Evolutionary conservation across 2,329 filamentous ascomycete species (phyloP).

Genomic region (Stagonosporopsis cucurbitacearum): DNA sequence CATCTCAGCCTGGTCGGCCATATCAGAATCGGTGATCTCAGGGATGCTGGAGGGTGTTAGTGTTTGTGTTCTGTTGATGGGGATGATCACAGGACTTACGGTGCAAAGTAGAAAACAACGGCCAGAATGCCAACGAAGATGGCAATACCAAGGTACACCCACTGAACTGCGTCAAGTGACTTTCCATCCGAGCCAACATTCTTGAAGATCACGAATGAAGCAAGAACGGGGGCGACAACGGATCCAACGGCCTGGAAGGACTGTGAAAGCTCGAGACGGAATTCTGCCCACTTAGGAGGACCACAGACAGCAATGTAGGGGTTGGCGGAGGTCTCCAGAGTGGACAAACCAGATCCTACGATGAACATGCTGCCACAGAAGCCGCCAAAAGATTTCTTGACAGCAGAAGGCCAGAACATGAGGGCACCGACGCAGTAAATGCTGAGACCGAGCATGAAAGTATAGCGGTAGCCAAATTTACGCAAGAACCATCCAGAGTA

Average conservation of each 20-base stretch:
- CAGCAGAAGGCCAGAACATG: constrained; percentile 83
- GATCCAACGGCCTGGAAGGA: constrained; percentile 79
- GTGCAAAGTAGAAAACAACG: constrained; percentile 69
- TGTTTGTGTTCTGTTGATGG: no score
- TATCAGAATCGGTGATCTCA: constrained; percentile 75
- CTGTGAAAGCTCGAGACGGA: constrained; percentile 78
- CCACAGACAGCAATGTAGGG: constrained; percentile 78
- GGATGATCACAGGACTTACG: no score
- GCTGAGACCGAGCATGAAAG: constrained; percentile 76
- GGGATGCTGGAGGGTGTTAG: constrained; percentile 48
- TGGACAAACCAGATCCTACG: constrained; percentile 74
- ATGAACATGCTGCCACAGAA: constrained; percentile 76
- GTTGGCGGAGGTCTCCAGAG: constrained; percentile 79
- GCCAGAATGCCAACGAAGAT: constrained; percentile 73
- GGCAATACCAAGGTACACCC: constrained; percentile 81
- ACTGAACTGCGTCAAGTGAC: constrained; percentile 73
- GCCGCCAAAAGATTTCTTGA: constrained; percentile 74
- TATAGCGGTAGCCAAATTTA: constrained; percentile 78
- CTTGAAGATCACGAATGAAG: constrained; percentile 75
- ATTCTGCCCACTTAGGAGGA: constrained; percentile 74
- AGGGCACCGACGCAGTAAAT: constrained; percentile 74
- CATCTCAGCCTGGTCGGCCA: constrained; percentile 52
- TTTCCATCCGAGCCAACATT: constrained; percentile 62
- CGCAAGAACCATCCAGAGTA: constrained; percentile 68
- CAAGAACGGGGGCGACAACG: constrained; percentile 75